phyloP scores from a whole-genome alignment of 1,284 basidiomycete genomes.

The Trichosporon ovoides region DNA sequence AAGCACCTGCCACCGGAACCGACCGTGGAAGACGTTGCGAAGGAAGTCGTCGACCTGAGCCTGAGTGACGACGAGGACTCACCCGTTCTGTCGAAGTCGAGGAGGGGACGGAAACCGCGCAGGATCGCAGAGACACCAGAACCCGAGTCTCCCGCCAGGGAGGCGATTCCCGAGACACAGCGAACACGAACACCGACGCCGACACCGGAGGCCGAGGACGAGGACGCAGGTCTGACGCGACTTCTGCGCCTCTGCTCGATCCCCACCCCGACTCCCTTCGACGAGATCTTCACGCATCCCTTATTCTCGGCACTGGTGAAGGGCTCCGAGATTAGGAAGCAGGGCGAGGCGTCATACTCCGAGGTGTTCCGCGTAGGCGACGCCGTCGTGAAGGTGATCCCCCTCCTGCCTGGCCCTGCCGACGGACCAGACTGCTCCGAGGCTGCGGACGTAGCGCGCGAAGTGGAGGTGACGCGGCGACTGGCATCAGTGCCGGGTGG shows the following conservation, averaged over 20 bases:
- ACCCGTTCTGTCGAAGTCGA: too few species aligned
- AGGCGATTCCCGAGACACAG: too few species aligned
- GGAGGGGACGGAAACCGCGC: too few species aligned
- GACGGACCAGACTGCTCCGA: constrained; percentile 56
- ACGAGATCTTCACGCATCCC: constrained; percentile 10
- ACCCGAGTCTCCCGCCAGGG: not conserved
- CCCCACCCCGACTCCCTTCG: constrained; percentile 5
- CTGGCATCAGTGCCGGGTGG: constrained; percentile 63
- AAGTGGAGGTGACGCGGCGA: constrained; percentile 76
- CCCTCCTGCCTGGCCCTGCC: constrained; percentile 18
- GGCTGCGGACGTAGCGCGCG: constrained; percentile 74
- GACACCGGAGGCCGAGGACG: too few species aligned
- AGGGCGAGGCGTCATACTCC: constrained; percentile 93
- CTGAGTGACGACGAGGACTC: too few species aligned
- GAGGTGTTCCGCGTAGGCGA: constrained; percentile 82
- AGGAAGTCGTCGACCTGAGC: too few species aligned
- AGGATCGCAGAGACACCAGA: too few species aligned
- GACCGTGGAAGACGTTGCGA: too few species aligned
- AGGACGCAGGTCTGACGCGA: too few species aligned
- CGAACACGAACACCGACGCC: too few species aligned
- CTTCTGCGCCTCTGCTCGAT: constrained; percentile 2
- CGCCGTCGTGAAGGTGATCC: constrained; percentile 37
- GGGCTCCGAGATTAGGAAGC: constrained; percentile 57
- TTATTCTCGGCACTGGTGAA: constrained; percentile 1
- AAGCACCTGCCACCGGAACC: too few species aligned